phyloP scores from a whole-genome alignment of 2,329 filamentous ascomycete genomes.

The Pseudogymnoascus sp. region DNA sequence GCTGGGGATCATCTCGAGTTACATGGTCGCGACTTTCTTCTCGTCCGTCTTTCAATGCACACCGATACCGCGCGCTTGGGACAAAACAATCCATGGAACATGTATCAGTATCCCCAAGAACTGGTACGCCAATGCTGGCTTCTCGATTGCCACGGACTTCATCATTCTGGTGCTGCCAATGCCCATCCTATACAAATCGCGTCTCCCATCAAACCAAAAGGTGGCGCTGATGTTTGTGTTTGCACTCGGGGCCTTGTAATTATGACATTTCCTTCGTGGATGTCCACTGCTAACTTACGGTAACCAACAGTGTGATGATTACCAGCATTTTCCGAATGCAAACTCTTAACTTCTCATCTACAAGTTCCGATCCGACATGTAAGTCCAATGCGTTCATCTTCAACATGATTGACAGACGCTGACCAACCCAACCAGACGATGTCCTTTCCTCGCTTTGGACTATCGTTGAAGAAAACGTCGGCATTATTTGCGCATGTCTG shows the following conservation, averaged over 20 bases:
- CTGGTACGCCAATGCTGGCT: slow-evolving; percentile 42
- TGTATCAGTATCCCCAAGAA: slow-evolving; percentile 41
- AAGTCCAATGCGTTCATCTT: background rate
- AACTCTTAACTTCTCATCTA: slow-evolving; percentile 24
- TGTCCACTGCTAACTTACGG: background rate
- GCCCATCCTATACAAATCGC: slow-evolving; percentile 27
- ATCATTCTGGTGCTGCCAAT: slow-evolving; percentile 30
- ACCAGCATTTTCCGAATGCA: slow-evolving; percentile 30
- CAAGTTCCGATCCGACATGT: slow-evolving; percentile 19
- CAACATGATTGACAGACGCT: background rate
- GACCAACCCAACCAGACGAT: slow-evolving; percentile 17
- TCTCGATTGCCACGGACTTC: slow-evolving; percentile 31
- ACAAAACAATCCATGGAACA: slow-evolving; percentile 34
- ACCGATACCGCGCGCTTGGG: slow-evolving; percentile 41
- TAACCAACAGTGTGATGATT: slow-evolving; percentile 22
- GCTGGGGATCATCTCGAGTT: slow-evolving; percentile 37
- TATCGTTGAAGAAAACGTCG: slow-evolving; percentile 31
- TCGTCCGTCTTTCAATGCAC: slow-evolving; percentile 44
- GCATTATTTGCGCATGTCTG: slow-evolving; percentile 33
- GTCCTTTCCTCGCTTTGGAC: slow-evolving; percentile 31
- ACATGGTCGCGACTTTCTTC: slow-evolving; percentile 37
- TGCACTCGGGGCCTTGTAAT: slow-evolving; percentile 32
- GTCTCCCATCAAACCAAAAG: slow-evolving; percentile 33
- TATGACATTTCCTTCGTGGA: background rate
- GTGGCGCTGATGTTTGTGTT: slow-evolving; percentile 39